Evolutionary conservation across 1,139 yeast genomes (phyloP), one percentile per base, ranked within the genome.

Genomic region (Kodamaea arcana): DNA sequence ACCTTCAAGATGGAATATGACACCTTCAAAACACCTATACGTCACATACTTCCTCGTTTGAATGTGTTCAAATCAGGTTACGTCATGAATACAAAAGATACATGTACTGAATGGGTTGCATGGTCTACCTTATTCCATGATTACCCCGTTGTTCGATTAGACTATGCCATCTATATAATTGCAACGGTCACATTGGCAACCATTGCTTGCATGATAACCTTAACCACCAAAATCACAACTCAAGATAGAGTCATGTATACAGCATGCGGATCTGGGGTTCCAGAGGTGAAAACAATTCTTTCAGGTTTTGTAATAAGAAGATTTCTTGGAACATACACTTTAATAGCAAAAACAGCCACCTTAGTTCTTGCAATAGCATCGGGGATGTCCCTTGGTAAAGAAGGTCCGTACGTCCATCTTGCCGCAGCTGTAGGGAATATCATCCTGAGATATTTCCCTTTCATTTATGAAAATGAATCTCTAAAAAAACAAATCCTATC

Each of bases 351-450:
- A 51, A 64, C 80, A 0, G 44, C 65, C 4, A 76, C 79, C 0
- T 54, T 79, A 26, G 61, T 78, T 2, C 62, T 78, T 25, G 79
- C 83, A 2, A 78, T 80, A 35, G 82, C 84, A 0, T 77, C 84
- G 0, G 86, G 86, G 0, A 60, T 80, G 62, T 62, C 79, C 12
- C 60, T 80, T 14, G 87, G 87, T 1, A 81, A 81, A 56, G 87
- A 80, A 46, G 87, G 84, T 2, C 87, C 87, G 0, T 79, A 75
- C 51, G 87, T 80, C 22, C 87, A 80, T 53, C 65, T 80, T 38
- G 83, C 87, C 0, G 72, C 84, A 1, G 75, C 82, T 45, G 79
- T 78, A 11, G 86, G 85, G 1, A 80, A 80, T 48, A 67, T 80
- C 26, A 52, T 72, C 5, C 64, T 80, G 29, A 62, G 84, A 30